Conservation (phyloP, 83 land plant genomes). For the Larix sibirica region DNA sequence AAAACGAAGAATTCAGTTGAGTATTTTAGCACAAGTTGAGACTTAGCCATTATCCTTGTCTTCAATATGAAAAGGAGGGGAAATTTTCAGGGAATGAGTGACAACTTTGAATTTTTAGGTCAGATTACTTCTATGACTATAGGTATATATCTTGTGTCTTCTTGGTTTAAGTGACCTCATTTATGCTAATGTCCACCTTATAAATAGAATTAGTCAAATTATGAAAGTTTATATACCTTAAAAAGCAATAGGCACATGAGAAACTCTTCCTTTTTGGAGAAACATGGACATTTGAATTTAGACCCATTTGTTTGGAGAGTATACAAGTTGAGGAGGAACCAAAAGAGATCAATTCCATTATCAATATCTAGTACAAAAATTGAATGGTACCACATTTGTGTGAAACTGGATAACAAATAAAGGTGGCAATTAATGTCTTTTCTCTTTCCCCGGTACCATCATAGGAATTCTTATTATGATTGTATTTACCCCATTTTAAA, state of each 20-base stretch:
- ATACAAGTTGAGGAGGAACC: background rate
- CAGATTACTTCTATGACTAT: background rate
- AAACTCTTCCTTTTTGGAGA: too few relatives aligned
- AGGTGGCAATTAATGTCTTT: background rate
- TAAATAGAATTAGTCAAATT: too few relatives aligned
- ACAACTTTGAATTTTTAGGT: background rate
- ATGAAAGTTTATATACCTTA: too few relatives aligned
- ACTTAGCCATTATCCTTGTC: background rate
- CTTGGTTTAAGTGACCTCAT: background rate
- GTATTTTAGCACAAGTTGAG: background rate
- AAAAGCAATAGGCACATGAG: too few relatives aligned
- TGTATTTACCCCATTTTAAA: background rate
- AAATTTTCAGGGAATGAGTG: background rate
- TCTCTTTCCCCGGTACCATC: background rate
- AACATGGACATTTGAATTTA: too few relatives aligned
- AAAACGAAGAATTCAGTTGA: background rate
- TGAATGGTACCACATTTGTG: background rate
- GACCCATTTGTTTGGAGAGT: background rate
- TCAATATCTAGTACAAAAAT: background rate
- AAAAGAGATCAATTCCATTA: background rate
- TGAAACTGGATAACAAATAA: background rate
- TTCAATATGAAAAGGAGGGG: background rate
- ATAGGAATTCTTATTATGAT: background rate
- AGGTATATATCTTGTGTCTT: background rate
- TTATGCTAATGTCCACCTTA: background rate